Percentiles rank a stretch among this genome's conserved stretches.
Evolutionary conservation across 768 basidiomycete species (phyloP).

Genomic region (Lactarius akahatsu): DNA sequence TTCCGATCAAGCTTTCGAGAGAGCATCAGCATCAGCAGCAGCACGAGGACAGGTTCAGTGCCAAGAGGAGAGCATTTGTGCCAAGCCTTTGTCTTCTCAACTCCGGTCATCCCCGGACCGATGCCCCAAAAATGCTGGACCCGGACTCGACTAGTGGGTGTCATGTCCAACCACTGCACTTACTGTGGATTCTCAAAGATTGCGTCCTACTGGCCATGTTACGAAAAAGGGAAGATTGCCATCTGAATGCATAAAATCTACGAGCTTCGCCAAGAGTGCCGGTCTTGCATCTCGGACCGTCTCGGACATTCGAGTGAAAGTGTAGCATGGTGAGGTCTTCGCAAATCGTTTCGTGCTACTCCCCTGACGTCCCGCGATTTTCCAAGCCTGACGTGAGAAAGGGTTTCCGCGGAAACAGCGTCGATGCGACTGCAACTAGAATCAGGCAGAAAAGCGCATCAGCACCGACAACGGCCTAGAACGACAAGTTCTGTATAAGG

Average conservation of each 20-base stretch:
- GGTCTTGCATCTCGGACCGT: slow-evolving; percentile 65
- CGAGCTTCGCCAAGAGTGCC: slow-evolving; percentile 80
- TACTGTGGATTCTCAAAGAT: slow-evolving; percentile 74
- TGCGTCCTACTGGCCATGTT: slow-evolving; percentile 86
- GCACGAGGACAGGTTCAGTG: not conserved
- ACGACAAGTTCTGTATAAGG: not conserved
- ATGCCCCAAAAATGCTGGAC: not conserved
- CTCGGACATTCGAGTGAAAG: slow-evolving; percentile 78
- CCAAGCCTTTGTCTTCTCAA: not conserved
- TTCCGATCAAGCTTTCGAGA: not conserved
- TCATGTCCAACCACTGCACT: slow-evolving; percentile 64
- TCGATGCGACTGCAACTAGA: slow-evolving; percentile 42
- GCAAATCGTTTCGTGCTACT: slow-evolving; percentile 6
- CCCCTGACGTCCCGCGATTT: not conserved
- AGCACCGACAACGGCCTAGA: slow-evolving; percentile 4
- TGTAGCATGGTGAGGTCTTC: slow-evolving; percentile 69
- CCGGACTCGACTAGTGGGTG: not conserved
- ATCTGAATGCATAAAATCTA: slow-evolving; percentile 74
- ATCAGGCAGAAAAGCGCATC: slow-evolving; percentile 13
- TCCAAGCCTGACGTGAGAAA: slow-evolving; percentile 80
- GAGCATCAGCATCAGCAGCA: not conserved
- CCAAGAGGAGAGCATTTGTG: not conserved
- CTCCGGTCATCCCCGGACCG: not conserved
- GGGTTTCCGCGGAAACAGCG: slow-evolving; percentile 72
- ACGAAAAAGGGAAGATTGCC: slow-evolving; percentile 74